Percentiles rank a stretch among this genome's conserved stretches.
Evolutionary conservation across 2,329 filamentous ascomycete genomes (phyloP).

Genomic region (Pseudopyricularia javanii): DNA sequence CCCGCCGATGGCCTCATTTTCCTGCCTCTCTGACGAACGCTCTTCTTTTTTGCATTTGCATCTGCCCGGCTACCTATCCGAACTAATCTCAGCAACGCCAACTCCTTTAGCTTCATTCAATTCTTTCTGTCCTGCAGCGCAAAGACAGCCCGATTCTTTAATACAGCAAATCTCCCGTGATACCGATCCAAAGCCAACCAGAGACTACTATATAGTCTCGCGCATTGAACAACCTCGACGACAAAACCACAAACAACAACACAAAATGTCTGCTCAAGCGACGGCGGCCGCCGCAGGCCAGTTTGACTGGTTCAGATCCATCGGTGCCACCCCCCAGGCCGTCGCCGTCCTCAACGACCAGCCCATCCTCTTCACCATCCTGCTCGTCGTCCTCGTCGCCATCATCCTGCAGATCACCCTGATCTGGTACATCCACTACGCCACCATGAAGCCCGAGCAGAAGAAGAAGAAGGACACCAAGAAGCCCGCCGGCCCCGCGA

Average conservation of each 20-base stretch:
- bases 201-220: no score
- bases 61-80: neutral
- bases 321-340: conserved; percentile 45
- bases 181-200: no score
- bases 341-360: conserved; percentile 50
- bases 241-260: neutral
- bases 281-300: conserved; percentile 23
- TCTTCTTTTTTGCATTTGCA: neutral
- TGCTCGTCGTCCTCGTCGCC: conserved; percentile 39
- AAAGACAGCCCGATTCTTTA: neutral
- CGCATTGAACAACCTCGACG: neutral
- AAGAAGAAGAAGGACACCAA: conserved; percentile 40
- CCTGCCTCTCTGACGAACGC: neutral
- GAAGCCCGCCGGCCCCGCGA: conserved; percentile 5
- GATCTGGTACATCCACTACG: conserved; percentile 46
- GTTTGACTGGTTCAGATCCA: conserved; percentile 43
- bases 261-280: neutral
- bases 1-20: neutral
- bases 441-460: conserved; percentile 49
- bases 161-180: neutral
- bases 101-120: neutral
- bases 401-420: conserved; percentile 32
- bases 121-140: neutral
- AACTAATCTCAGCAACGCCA: neutral
- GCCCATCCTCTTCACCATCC: conserved; percentile 43